Percentiles rank a stretch among this genome's conserved stretches.
Conservation (phyloP, 2,329 filamentous ascomycete species). For the Chaetomiaceae sp. region DNA sequence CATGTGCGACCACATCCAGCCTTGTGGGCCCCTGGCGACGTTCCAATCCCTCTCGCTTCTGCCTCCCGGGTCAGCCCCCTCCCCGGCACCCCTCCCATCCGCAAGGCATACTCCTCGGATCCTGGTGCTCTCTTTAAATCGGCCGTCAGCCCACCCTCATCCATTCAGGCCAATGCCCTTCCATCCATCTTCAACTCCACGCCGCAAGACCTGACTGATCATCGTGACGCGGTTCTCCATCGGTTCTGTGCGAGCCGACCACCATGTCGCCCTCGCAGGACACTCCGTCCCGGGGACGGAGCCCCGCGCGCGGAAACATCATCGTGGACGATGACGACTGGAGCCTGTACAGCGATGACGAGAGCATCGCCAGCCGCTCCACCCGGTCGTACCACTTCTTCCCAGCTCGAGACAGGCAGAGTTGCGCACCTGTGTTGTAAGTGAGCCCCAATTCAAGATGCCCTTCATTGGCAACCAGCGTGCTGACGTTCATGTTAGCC, state of each 20-base stretch:
- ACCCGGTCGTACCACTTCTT: constrained; percentile 6
- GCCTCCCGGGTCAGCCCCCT: not conserved
- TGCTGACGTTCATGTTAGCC: constrained; percentile 11
- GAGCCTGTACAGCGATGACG: constrained; percentile 13
- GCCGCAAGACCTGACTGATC: not conserved
- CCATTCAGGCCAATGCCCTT: not conserved
- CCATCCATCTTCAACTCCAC: not conserved
- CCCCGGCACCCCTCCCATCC: no score
- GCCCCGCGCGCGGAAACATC: not conserved
- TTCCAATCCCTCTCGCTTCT: not conserved
- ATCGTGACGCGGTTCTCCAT: not conserved
- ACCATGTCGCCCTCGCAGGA: constrained; percentile 5
- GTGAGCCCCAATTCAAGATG: not conserved
- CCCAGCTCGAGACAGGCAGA: not conserved
- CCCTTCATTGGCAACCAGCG: not conserved
- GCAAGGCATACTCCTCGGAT: no score
- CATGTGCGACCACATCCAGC: constrained; percentile 3
- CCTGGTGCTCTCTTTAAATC: no score
- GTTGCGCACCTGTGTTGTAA: constrained; percentile 10
- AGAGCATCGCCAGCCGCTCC: constrained; percentile 8
- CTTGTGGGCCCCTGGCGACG: constrained; percentile 1
- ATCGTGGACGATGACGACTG: constrained; percentile 7
- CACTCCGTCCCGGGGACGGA: not conserved
- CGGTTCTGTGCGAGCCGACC: not conserved
- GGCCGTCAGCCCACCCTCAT: not conserved